A percentile compares a stretch with the other conserved stretches of the same genome.
Evolutionary conservation across 257 asterid species (phyloP).

Genomic region (Solanum microdontum): DNA sequence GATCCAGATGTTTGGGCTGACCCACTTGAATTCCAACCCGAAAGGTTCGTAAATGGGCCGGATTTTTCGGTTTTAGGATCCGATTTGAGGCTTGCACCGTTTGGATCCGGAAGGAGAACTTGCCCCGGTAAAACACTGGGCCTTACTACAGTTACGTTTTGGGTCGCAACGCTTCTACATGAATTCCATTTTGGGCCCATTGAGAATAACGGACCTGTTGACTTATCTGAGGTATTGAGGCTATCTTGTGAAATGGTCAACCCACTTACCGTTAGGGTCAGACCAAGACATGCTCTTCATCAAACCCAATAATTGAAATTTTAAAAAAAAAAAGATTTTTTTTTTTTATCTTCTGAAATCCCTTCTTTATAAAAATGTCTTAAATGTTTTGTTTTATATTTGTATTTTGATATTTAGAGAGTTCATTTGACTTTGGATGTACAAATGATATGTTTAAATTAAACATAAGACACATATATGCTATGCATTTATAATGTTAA

Average conservation of each 20-base stretch:
- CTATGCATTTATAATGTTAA: neutral
- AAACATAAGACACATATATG: neutral
- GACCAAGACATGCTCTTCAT: conserved; percentile 17
- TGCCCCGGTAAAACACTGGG: conserved; percentile 76
- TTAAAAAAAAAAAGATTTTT: too few relatives aligned
- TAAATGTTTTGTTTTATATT: neutral
- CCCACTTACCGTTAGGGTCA: conserved; percentile 41
- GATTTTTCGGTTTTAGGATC: conserved; percentile 47
- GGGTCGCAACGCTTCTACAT: conserved; percentile 64
- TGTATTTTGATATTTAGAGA: neutral
- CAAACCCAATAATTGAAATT: neutral
- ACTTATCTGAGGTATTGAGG: conserved; percentile 39
- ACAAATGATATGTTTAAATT: neutral
- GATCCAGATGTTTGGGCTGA: conserved; percentile 55
- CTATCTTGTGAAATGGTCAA: conserved; percentile 68
- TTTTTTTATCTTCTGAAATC: neutral
- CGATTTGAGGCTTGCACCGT: conserved; percentile 63
- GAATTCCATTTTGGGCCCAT: conserved; percentile 23
- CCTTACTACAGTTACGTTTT: conserved; percentile 44
- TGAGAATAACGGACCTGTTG: conserved; percentile 6
- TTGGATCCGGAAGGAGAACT: conserved; percentile 73
- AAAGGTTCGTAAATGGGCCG: conserved; percentile 27
- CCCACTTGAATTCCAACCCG: conserved; percentile 49
- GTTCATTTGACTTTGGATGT: neutral
- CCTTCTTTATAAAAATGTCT: neutral